Evolutionary conservation across 495 filamentous ascomycete genomes (phyloP).

Genomic region (Chaetomium fimeti): DNA sequence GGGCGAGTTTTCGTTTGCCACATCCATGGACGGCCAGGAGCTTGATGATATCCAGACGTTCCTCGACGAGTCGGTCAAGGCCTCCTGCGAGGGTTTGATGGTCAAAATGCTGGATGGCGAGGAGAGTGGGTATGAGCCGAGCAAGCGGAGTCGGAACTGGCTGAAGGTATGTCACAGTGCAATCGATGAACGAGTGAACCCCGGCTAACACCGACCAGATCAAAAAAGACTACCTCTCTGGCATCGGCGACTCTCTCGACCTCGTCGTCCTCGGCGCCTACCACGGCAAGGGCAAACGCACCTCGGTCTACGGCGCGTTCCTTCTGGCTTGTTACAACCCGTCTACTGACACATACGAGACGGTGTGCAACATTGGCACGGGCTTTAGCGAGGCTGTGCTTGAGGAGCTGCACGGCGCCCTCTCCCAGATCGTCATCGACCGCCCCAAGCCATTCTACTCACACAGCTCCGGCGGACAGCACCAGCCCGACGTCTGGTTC

Average conservation of each 20-base stretch:
- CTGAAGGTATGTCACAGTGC: conserved; percentile 66
- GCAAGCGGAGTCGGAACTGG: conserved; percentile 94
- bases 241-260: conserved; percentile 92
- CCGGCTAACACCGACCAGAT: conserved; percentile 51
- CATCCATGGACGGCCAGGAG: conserved; percentile 80
- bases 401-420: conserved; percentile 71
- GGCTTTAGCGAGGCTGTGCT: conserved; percentile 89
- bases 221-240: conserved; percentile 95
- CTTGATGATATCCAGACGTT: conserved; percentile 89
- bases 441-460: conserved; percentile 90
- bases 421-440: conserved; percentile 75
- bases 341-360: conserved; percentile 76
- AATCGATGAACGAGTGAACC: neutral
- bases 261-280: conserved; percentile 95
- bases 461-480: conserved; percentile 76
- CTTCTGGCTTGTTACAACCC: conserved; percentile 90
- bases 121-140: conserved; percentile 91
- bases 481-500: conserved; percentile 98
- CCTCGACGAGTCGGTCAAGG: conserved; percentile 89
- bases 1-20: conserved; percentile 90
- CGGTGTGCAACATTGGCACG: conserved; percentile 96
- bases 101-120: conserved; percentile 96
- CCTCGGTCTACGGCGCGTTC: conserved; percentile 92
- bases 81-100: conserved; percentile 95
- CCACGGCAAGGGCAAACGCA: conserved; percentile 90